These are phyloP conservation scores for Didymella pinodella DNA, from an alignment of 2,329 filamentous ascomycete genomes.

Conservation along the genomic window DNA sequence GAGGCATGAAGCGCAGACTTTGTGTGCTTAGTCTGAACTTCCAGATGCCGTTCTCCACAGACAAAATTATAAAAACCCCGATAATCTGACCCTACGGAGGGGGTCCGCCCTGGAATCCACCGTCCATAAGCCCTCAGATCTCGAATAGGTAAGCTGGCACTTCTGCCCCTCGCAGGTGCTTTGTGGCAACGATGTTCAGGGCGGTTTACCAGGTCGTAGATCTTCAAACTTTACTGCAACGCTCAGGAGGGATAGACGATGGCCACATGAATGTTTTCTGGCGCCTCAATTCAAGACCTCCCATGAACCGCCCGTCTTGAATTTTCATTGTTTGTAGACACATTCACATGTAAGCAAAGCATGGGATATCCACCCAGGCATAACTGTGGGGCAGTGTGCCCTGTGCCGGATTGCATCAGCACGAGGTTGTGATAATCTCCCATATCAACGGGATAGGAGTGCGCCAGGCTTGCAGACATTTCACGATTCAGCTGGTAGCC, in stretches of 20 bases:
- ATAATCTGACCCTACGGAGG: too few relatives aligned
- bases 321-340: background rate
- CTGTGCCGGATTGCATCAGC: background rate
- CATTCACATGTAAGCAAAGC: background rate
- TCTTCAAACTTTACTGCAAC: background rate
- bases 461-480: background rate
- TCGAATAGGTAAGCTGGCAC: too few relatives aligned
- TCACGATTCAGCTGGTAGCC: background rate
- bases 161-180: too few relatives aligned
- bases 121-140: too few relatives aligned
- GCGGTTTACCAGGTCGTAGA: too few relatives aligned
- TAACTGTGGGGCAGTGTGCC: too few relatives aligned
- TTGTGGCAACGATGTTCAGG: too few relatives aligned
- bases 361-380: background rate
- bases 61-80: too few relatives aligned
- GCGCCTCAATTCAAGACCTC: background rate
- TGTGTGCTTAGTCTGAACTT: too few relatives aligned
- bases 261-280: background rate
- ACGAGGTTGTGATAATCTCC: background rate
- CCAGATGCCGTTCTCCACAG: too few relatives aligned
- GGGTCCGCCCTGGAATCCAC: too few relatives aligned
- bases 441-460: background rate
- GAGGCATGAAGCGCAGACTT: too few relatives aligned
- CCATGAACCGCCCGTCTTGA: background rate
- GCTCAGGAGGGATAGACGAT: background rate